These are phyloP conservation scores for Nitzschia putrida DNA, from an alignment of 108 stramenopile species.

Conservation along the genomic window DNA sequence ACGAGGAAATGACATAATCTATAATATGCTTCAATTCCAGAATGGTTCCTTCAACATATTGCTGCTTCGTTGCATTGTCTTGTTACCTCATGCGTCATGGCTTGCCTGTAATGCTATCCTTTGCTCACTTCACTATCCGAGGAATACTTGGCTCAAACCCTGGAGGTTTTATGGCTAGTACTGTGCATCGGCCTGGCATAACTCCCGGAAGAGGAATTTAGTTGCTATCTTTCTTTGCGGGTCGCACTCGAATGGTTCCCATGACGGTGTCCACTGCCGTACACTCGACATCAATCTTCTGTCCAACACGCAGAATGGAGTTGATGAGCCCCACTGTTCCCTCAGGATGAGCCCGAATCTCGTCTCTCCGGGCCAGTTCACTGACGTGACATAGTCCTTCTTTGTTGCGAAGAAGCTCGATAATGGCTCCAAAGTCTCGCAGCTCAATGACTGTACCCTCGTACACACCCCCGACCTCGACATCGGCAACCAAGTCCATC, in stretches of 20 bases:
- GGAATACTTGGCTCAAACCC: no score
- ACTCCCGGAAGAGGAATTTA: no score
- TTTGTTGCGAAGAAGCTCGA: conserved; percentile 87
- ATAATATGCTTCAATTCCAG: no score
- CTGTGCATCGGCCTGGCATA: no score
- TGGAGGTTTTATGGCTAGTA: no score
- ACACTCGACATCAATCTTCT: conserved; percentile 60
- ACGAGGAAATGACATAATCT: no score
- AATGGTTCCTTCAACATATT: no score
- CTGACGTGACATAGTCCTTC: conserved; percentile 90
- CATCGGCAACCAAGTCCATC: conserved; percentile 74
- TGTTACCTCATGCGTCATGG: no score
- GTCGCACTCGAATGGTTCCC: conserved; percentile 59
- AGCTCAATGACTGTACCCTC: conserved; percentile 82
- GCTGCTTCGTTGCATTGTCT: no score
- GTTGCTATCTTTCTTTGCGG: conserved; percentile 3
- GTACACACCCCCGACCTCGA: conserved; percentile 70
- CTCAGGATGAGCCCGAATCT: conserved; percentile 37
- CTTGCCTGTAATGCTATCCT: no score
- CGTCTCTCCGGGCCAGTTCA: conserved; percentile 52
- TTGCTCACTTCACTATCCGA: no score
- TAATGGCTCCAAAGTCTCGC: conserved; percentile 84
- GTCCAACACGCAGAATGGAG: conserved; percentile 54
- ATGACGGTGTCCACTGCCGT: conserved; percentile 69
- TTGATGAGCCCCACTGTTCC: conserved; percentile 60